phyloP scores from a whole-genome alignment of 257 asterid species.

The Fraxinus anomala region DNA sequence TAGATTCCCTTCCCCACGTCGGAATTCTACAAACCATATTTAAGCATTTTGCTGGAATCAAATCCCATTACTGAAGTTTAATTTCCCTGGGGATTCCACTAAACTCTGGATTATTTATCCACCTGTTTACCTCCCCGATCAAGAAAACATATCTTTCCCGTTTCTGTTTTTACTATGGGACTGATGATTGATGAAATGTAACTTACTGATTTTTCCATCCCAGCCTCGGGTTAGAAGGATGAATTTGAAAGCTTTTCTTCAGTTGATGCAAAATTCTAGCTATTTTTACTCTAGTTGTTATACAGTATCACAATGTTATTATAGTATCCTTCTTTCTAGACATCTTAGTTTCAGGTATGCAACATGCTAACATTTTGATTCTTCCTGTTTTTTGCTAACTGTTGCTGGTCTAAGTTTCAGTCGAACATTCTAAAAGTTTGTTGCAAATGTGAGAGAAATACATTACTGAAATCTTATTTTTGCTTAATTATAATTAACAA shows the following conservation, averaged over 20 bases:
- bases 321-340: background rate
- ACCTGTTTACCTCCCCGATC: background rate
- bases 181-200: too few species aligned
- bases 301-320: background rate
- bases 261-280: background rate
- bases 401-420: background rate
- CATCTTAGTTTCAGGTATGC: background rate
- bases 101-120: background rate
- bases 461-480: conserved; percentile 25
- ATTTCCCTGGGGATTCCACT: background rate
- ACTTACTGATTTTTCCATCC: background rate
- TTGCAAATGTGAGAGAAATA: background rate
- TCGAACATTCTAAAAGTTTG: background rate
- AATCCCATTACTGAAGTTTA: background rate
- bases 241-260: too few species aligned
- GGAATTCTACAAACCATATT: background rate
- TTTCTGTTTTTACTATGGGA: background rate
- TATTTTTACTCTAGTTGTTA: background rate
- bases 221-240: background rate
- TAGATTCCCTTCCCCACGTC: background rate
- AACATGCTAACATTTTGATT: background rate
- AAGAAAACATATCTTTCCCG: background rate
- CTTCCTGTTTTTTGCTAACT: background rate
- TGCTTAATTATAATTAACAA: background rate
- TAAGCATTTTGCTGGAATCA: background rate